phyloP scores from a whole-genome alignment of 1,139 yeast genomes.

The Suhomyces kunorum region DNA sequence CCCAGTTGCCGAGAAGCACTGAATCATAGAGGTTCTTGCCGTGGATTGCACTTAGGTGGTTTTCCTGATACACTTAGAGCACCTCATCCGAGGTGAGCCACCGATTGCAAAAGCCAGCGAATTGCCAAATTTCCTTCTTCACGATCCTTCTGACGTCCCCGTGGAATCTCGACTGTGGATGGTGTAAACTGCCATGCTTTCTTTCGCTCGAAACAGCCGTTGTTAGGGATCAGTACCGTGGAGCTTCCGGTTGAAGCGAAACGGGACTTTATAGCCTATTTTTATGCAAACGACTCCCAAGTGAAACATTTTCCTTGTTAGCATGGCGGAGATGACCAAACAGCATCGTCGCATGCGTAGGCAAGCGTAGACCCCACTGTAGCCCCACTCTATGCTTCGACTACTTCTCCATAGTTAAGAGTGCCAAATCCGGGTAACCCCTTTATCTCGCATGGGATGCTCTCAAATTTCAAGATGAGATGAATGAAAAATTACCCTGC shows the following conservation, averaged over 20 bases:
- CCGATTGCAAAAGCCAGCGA: not conserved
- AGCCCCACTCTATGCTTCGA: no score
- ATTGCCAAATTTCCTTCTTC: constrained; percentile 6
- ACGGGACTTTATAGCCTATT: constrained; percentile 8
- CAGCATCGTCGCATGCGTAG: no score
- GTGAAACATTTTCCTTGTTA: not conserved
- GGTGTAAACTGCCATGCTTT: no score
- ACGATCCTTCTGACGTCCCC: not conserved
- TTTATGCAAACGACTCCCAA: constrained; percentile 1
- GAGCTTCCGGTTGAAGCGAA: not conserved
- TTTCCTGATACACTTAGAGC: constrained; percentile 1
- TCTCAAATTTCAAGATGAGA: constrained; percentile 11
- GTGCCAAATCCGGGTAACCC: constrained; percentile 10
- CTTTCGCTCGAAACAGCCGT: no score
- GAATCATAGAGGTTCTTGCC: constrained; percentile 11
- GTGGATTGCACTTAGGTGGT: constrained; percentile 1
- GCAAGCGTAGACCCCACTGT: no score
- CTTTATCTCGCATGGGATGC: constrained; percentile 1
- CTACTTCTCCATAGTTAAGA: no score
- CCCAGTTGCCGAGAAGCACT: constrained; percentile 35
- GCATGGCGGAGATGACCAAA: no score
- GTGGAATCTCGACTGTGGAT: no score
- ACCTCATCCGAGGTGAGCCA: not conserved
- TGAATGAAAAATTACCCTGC: constrained; percentile 13
- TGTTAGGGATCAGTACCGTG: no score